These are phyloP conservation scores for Rhizoclosmatium globosum DNA, from an alignment of 192 early-diverging fungal species.

Conservation along the genomic window DNA sequence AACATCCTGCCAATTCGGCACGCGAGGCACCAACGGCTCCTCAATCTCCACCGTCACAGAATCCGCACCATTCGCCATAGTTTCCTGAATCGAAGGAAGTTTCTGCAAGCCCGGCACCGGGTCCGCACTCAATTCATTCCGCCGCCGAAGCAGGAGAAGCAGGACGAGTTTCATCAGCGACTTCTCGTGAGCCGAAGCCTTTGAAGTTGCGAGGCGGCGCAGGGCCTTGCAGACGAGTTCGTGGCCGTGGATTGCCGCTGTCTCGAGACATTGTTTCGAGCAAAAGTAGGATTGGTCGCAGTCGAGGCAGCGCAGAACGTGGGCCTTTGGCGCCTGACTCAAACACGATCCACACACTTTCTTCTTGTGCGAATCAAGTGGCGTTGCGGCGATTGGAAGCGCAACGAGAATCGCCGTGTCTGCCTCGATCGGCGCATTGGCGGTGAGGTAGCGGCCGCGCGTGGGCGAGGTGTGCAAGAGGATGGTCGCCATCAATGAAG, in stretches of 20 bases:
- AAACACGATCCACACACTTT: conserved; percentile 71
- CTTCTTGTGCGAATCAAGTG: conserved; percentile 71
- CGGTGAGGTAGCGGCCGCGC: conserved; percentile 33
- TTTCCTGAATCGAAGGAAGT: neutral
- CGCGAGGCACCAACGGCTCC: neutral
- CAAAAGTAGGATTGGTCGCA: conserved; percentile 47
- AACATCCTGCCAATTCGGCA: conserved; percentile 26
- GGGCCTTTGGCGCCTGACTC: conserved; percentile 52
- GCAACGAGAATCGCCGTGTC: conserved; percentile 20
- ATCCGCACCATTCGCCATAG: neutral
- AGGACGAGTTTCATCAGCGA: conserved; percentile 52
- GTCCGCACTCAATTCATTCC: neutral
- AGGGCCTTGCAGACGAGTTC: conserved; percentile 55
- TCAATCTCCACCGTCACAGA: neutral
- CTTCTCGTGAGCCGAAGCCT: conserved; percentile 68
- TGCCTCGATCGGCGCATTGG: conserved; percentile 8
- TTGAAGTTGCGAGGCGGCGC: conserved; percentile 66
- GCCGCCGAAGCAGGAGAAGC: neutral
- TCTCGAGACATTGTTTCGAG: conserved; percentile 19
- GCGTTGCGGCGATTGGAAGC: conserved; percentile 34
- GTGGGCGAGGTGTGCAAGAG: neutral
- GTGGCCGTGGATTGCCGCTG: conserved; percentile 21
- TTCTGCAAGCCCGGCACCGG: neutral
- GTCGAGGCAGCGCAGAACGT: neutral
- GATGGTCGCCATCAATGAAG: no score